phyloP scores from a whole-genome alignment of 768 basidiomycete genomes.

The Lepiota brunneoincarnata region DNA sequence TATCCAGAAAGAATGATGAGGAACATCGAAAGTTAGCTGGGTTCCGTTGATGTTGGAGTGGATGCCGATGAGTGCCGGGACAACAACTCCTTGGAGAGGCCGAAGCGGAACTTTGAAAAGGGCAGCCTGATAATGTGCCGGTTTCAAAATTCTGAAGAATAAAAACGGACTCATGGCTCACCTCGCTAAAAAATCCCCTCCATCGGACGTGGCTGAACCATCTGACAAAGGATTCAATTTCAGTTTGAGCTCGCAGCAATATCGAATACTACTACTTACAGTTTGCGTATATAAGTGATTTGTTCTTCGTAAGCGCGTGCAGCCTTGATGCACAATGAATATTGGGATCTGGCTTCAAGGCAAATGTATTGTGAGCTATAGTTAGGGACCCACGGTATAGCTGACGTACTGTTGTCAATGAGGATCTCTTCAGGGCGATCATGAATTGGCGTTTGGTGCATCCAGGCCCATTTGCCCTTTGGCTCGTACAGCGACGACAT shows the following conservation, averaged over 20 bases:
- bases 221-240: not conserved
- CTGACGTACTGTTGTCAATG: not conserved
- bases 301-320: slow-evolving; percentile 2
- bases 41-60: slow-evolving; percentile 36
- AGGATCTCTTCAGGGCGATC: not conserved
- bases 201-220: slow-evolving; percentile 4
- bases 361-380: not conserved
- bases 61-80: slow-evolving; percentile 53
- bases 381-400: too few species aligned
- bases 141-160: not conserved
- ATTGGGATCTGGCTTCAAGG: not conserved
- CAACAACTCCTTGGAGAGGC: slow-evolving; percentile 48
- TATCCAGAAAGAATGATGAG: slow-evolving; percentile 60
- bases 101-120: slow-evolving; percentile 50
- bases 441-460: slow-evolving; percentile 1
- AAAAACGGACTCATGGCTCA: not conserved
- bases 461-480: slow-evolving; percentile 7
- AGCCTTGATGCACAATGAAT: not conserved
- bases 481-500: not conserved
- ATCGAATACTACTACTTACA: not conserved
- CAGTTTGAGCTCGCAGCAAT: not conserved
- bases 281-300: slow-evolving; percentile 9
- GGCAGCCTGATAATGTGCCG: slow-evolving; percentile 37
- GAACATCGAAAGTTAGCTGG: slow-evolving; percentile 49
- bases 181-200: slow-evolving; percentile 11